Evolutionary conservation across 352 stramenopile species (phyloP), one percentile per base, ranked within the genome.

Genomic region (Phytophthora pisi): DNA sequence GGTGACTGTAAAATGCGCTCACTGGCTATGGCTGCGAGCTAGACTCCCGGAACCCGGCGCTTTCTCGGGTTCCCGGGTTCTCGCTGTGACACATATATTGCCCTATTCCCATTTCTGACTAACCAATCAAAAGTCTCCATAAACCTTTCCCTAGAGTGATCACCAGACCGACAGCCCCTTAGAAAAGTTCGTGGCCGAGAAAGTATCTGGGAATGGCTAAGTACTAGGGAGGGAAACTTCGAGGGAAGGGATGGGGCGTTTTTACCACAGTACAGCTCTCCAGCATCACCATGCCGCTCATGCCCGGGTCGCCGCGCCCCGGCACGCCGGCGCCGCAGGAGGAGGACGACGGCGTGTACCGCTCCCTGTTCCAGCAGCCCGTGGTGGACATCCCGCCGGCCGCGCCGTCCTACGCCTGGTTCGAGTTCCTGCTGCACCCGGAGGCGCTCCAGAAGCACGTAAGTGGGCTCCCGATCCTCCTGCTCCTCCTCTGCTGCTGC

Each of bases 341-440:
- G 42, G 69, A 86, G 16, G 76, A 87, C 66, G 82, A 90, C 60
- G 85, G 87, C 61, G 81, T 93, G 55, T 95, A 95, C 66, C 87
- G 85, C 57, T 93, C 85, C 2, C 70, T 95, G 51, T 95, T 95
- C 67, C 87, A 95, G 73, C 87, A 95, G 55, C 85, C 87, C 13
- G 64, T 90, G 23, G 75, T 95, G 15, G 84, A 93, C 43, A 79
- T 95, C 36, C 87, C 86, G 0, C 79, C 84, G 0, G 72, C 71
- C 1, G 80, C 84, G 15, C 84, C 85, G 8, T 89, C 86, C 2
- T 91, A 91, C 61, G 81, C 86, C 45, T 95, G 87, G 87, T 93
- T 93, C 54, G 85, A 95, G 70, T 95, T 95, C 63, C 57, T 95
- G n/a, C 77, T 95, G 36, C 82, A 93, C 43, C 86, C 86, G 5